Evolutionary conservation across 2,329 filamentous ascomycete species (phyloP), one percentile per base, ranked within the genome.

Genomic region (Calonectria ilicicola): DNA sequence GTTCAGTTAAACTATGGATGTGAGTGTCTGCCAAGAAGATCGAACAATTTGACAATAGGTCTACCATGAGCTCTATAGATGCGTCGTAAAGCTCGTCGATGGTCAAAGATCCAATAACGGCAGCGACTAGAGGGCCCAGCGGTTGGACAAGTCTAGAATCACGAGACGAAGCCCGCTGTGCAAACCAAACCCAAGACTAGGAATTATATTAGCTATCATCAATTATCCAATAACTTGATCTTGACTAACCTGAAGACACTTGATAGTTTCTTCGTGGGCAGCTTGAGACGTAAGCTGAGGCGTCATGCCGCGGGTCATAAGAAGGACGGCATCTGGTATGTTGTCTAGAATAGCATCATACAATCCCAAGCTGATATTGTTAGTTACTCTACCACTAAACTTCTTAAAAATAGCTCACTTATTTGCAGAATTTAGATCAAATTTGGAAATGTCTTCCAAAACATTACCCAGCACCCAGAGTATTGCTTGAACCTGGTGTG

Each of bases 111-210:
- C 88, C 83, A 27, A 95, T 89, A 26, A 91, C 88, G 5, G 89
- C 86, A 35, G 89, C 86, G 2, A 93, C 87, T 5, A 95, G 84
- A 2, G 88, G 86, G 38, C 89, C 90, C 17, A 96, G 86, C 21
- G 90, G 86, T 21, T 88, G 85, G 2, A 93, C 84, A 38, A 93
- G 86, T 19, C 89, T 86, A 19, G 88, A 88, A 40, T 89, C 88
- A 56, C 89, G 87, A 3, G 89, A 85, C 63, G 91, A 91, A 32
- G 90, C 87, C 40, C 90, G 89, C 78, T 95, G 93, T 6, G 91
- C 92, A 79, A 95, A 95, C 76, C 91, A 88, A 38, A 95, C 89
- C 93, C 94, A 96, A 5, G 92, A 89, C 92, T 94, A 49, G 47
- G 69, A 19, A 21, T 1, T 12, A 12, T 1, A 53, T 80, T 53